These are phyloP conservation scores for Trichosporon inkin DNA, from an alignment of 1,284 basidiomycete species.

Conservation along the genomic window DNA sequence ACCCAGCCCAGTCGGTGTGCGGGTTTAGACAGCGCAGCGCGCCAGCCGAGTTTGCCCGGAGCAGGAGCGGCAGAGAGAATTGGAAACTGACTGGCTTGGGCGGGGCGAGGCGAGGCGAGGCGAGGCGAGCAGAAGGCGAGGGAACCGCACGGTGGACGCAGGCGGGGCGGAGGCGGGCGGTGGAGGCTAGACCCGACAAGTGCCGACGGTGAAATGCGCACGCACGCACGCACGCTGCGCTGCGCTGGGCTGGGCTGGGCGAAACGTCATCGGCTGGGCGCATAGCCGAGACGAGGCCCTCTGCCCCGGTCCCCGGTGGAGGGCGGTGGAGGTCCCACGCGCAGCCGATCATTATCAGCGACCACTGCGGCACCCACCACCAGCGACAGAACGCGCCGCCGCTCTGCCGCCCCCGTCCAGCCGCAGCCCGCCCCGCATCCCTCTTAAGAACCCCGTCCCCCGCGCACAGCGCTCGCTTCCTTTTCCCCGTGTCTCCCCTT, in stretches of 20 bases:
- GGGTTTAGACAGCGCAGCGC: background rate
- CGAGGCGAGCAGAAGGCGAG: too few species aligned
- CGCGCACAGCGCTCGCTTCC: background rate
- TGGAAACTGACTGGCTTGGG: background rate
- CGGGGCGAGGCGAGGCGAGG: background rate
- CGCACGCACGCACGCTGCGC: background rate
- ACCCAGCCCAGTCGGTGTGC: background rate
- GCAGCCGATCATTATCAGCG: background rate
- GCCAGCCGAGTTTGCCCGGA: conserved; percentile 6
- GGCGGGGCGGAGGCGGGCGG: too few species aligned
- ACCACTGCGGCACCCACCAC: too few species aligned
- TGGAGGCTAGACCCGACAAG: conserved; percentile 8
- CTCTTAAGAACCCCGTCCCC: background rate
- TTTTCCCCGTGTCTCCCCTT: background rate
- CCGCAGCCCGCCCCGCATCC: background rate
- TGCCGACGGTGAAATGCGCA: conserved; percentile 1
- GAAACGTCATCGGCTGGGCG: conserved; percentile 4
- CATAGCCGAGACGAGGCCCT: background rate
- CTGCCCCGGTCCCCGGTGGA: background rate
- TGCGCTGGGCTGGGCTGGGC: too few species aligned
- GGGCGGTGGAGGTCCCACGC: conserved; percentile 1
- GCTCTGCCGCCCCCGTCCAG: background rate
- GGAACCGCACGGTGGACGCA: too few species aligned
- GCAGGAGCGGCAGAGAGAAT: background rate
- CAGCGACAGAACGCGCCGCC: too few species aligned